Base-by-base conservation (phyloP, 2,329 filamentous ascomycete genomes). In the Emericellopsis cladophorae region DNA sequence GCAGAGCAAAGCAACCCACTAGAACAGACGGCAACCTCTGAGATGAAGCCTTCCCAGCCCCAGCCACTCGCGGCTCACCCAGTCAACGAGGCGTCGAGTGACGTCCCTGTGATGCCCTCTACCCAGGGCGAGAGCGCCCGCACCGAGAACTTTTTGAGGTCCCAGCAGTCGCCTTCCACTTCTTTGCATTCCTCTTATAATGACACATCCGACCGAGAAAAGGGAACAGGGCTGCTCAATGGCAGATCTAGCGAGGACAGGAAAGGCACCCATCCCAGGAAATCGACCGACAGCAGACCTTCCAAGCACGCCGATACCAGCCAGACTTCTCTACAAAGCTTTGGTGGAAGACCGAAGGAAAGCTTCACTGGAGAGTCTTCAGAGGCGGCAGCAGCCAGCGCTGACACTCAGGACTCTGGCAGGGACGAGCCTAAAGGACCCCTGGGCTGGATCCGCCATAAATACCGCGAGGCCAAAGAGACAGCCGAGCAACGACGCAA, bases 121-220 rank as follows among this genome's bases (percentile, higher is more conserved):
- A 76, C 66, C 2, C 59, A 64, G 26, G 59, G 54, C 48, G 59
- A 47, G 48, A 62, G 48, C 33, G 56, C 65, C 42, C 66, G 68
- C 40, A 60, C 67, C 41, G 72, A 59, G 4, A 55, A 61, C 40
- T 55, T 72, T 0, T 56, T 89, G 26, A 79, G 76, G 48, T 77
- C 80, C 1, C 77, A 78, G 46, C 72, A 73, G 44, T 94, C 87
- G 1, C 85, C 85, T 1, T 76, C 84, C 1, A 76, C 80, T 3
- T 94, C 88, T 0, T 68, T 88, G 44, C 78, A 84, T 49, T 90
- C 86, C 23, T 78, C 74, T 0, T 76, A 79, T 47, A 92, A 90
- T 21, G 88, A 93, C 48, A 77, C 81, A 18, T 94, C 87, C 0
- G 88, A 95, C 54, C 79, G 83, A 45, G 59, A 71, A 14, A 9